Percentiles rank a stretch among this genome's conserved stretches.
phyloP scores from a whole-genome alignment of 2,329 filamentous ascomycete genomes.

The Domatiomyces globalis region DNA sequence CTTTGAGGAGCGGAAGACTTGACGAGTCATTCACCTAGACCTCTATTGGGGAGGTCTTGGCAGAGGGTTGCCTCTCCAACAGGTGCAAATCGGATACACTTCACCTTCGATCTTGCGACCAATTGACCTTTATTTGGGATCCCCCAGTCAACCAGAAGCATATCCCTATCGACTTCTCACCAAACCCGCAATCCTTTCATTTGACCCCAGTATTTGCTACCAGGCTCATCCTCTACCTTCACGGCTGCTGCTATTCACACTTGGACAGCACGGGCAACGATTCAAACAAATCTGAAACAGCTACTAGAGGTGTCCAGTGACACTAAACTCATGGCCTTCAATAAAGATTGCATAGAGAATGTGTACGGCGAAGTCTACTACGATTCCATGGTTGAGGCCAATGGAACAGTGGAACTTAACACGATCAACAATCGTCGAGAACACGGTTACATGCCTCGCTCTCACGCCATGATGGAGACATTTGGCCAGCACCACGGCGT shows the following conservation, averaged over 20 bases:
- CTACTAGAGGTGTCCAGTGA: neutral
- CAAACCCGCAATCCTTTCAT: neutral
- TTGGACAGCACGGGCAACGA: too few relatives aligned
- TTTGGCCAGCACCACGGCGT: neutral
- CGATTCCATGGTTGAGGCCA: neutral
- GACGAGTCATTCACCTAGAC: too few relatives aligned
- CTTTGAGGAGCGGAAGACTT: too few relatives aligned
- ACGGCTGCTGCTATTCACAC: neutral
- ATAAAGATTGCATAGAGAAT: neutral
- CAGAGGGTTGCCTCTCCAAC: neutral
- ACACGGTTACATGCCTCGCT: neutral
- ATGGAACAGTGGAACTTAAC: neutral
- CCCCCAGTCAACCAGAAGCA: neutral
- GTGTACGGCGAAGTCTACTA: neutral
- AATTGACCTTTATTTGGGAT: neutral
- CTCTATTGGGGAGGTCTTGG: neutral
- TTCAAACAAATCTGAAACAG: neutral
- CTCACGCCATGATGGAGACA: neutral
- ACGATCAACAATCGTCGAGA: neutral
- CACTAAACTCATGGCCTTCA: neutral
- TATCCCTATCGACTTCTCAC: neutral
- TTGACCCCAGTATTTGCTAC: neutral
- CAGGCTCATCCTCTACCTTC: neutral
- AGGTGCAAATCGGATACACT: neutral
- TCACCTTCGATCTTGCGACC: neutral